Evolutionary conservation across 2,329 filamentous ascomycete genomes (phyloP).

Genomic region (Penicillium palitans): DNA sequence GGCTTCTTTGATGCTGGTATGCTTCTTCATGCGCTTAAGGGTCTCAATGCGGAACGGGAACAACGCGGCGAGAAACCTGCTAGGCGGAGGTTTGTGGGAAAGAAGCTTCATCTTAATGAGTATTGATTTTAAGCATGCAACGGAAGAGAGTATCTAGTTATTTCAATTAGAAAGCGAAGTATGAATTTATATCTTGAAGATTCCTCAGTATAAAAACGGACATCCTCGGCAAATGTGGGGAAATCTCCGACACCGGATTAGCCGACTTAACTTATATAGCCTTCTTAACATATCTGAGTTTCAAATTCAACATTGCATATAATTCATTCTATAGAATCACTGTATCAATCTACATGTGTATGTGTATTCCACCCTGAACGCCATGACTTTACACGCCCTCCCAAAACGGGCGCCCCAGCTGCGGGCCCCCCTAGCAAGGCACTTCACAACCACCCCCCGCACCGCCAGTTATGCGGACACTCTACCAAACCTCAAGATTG

Average conservation of each 20-base stretch:
- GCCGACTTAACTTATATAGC: conserved; percentile 18
- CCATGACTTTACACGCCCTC: conserved; percentile 25
- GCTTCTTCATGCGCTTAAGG: conserved; percentile 83
- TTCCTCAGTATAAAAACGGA: background rate
- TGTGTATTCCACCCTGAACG: background rate
- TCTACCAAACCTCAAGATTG: conserved; percentile 66
- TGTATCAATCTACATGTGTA: background rate
- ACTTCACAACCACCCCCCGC: conserved; percentile 37
- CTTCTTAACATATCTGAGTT: conserved; percentile 3
- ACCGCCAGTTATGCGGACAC: conserved; percentile 57
- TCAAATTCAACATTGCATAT: background rate
- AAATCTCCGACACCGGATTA: conserved; percentile 22
- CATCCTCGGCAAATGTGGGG: conserved; percentile 18
- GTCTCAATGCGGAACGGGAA: conserved; percentile 42
- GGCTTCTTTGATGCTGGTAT: conserved; percentile 98
- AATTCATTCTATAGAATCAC: background rate
- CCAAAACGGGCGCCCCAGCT: conserved; percentile 22
- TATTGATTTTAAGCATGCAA: conserved; percentile 33
- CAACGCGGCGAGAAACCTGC: conserved; percentile 38
- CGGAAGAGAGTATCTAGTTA: background rate
- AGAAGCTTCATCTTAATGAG: conserved; percentile 51
- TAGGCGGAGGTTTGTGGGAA: conserved; percentile 46
- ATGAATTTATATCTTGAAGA: background rate
- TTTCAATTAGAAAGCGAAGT: background rate
- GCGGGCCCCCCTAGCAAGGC: conserved; percentile 13